A percentile compares a stretch with the other conserved stretches of the same genome.
Conservation (phyloP, 2,329 filamentous ascomycete genomes). For the Apiospora phragmitis region DNA sequence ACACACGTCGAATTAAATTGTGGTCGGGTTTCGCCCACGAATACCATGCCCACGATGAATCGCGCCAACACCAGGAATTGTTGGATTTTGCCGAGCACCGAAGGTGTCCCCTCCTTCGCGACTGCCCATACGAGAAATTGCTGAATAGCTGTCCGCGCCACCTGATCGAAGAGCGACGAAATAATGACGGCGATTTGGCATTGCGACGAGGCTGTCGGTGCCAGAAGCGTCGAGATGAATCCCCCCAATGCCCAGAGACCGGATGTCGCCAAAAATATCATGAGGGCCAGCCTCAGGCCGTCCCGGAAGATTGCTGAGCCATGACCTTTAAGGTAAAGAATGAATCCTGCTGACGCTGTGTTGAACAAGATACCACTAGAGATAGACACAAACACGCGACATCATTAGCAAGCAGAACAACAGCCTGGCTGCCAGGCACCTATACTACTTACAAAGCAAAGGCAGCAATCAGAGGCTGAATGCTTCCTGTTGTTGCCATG, state of each 20-base stretch:
- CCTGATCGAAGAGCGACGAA: slow-evolving; percentile 56
- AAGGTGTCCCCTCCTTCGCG: slow-evolving; percentile 38
- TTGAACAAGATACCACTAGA: slow-evolving; percentile 54
- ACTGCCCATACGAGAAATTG: slow-evolving; percentile 56
- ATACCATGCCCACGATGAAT: slow-evolving; percentile 53
- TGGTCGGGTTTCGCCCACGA: slow-evolving; percentile 54
- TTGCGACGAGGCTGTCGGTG: slow-evolving; percentile 39
- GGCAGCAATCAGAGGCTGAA: slow-evolving; percentile 52
- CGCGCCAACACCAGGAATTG: slow-evolving; percentile 49
- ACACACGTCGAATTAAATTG: slow-evolving; percentile 55
- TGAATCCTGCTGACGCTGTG: slow-evolving; percentile 48
- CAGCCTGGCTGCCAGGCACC: slow-evolving; percentile 7
- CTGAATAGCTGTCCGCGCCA: slow-evolving; percentile 53
- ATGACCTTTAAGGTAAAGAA: slow-evolving; percentile 47
- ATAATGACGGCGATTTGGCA: slow-evolving; percentile 56
- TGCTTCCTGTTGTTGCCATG: slow-evolving; percentile 47
- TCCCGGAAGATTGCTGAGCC: slow-evolving; percentile 52
- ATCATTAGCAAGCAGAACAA: not conserved
- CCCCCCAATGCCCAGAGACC: slow-evolving; percentile 55
- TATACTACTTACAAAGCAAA: slow-evolving; percentile 53
- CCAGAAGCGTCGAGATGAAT: slow-evolving; percentile 51
- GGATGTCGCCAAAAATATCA: slow-evolving; percentile 51
- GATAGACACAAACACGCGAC: not conserved
- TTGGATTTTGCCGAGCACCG: slow-evolving; percentile 39
- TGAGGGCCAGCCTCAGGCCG: slow-evolving; percentile 65